phyloP scores from a whole-genome alignment of 2,329 filamentous ascomycete species.

The Verticillium dahliae region DNA sequence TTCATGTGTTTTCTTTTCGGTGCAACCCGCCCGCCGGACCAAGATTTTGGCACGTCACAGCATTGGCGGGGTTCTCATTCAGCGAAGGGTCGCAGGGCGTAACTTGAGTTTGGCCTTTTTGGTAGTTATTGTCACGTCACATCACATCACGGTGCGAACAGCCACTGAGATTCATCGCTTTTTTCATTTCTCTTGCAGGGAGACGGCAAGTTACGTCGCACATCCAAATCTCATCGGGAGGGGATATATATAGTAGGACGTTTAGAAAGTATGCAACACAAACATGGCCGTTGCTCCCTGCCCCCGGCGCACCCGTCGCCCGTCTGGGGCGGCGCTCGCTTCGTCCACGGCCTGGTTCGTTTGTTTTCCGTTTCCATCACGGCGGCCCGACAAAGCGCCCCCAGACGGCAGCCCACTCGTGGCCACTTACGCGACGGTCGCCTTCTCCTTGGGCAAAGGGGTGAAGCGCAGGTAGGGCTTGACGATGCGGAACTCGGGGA shows the following conservation, averaged over 20 bases:
- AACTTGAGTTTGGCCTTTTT: background rate
- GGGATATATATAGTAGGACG: background rate
- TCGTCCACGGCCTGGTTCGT: background rate
- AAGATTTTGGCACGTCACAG: too few species aligned
- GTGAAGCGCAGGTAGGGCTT: conserved; percentile 74
- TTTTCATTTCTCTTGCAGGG: background rate
- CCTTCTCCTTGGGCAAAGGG: conserved; percentile 50
- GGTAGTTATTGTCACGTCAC: background rate
- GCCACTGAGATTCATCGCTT: background rate
- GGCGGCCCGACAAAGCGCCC: background rate
- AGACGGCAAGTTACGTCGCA: background rate
- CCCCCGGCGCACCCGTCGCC: background rate
- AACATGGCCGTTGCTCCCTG: background rate
- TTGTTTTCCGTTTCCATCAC: background rate
- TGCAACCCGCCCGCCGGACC: too few species aligned
- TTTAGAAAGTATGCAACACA: background rate
- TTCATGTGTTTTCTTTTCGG: too few species aligned
- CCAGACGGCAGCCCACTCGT: conserved; percentile 1
- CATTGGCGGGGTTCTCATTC: too few species aligned
- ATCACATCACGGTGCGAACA: background rate
- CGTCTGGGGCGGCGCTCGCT: background rate
- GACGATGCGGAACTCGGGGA: conserved; percentile 66
- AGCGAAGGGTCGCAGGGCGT: too few species aligned
- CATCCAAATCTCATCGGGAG: background rate
- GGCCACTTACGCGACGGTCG: conserved; percentile 21